Evolutionary conservation across 768 basidiomycete genomes (phyloP), one percentile per base, ranked within the genome.

Genomic region (Naganishia friedmannii): DNA sequence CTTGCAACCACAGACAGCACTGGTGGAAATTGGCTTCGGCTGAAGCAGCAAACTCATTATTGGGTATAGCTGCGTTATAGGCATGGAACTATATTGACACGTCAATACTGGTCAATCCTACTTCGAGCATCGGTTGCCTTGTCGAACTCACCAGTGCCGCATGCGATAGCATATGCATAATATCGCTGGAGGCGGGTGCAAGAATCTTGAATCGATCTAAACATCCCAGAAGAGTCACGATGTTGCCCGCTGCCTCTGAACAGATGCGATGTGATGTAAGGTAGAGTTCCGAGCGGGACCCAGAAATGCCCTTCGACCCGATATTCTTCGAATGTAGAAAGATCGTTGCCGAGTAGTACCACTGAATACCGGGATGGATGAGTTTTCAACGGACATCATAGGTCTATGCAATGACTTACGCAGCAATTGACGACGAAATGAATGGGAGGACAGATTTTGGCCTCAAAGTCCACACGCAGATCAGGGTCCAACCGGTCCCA

Each of bases 1-100:
- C 72, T 34, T 74, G 63, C 26, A 78, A 34, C 77, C 77, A 78
- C 12, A 70, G 65, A 60, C 77, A 78, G 68, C 77, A 78, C 68
- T 75, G 75, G 1, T 69, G 66, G 45, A 78, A 76, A 53, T 76
- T 75, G 31, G 65, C 29, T 65, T 76, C 74, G 9, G 77, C 74
- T 19, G 65, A 29, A 39, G 69, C 53, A 17, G 75, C 77, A 8
- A 72, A 54, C 1, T 53, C 51, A 19, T 60, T 42, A 51, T 74
- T 68, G 3, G 74, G 63, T 39, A 70, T 60, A 7, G 75, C 73
- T 6, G 72, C 71, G 39, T 78, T 75, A 65, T 75, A 76, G 9
- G 75, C 77, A 70, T 76, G 71, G 55, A 76, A 76, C 26, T 69
- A 39, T 23, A 31, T 42, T 26, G 32, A 3, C 37, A 23, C n/a